Conservation (phyloP, 2,329 filamentous ascomycete species). For the Macrophomina phaseolina region DNA sequence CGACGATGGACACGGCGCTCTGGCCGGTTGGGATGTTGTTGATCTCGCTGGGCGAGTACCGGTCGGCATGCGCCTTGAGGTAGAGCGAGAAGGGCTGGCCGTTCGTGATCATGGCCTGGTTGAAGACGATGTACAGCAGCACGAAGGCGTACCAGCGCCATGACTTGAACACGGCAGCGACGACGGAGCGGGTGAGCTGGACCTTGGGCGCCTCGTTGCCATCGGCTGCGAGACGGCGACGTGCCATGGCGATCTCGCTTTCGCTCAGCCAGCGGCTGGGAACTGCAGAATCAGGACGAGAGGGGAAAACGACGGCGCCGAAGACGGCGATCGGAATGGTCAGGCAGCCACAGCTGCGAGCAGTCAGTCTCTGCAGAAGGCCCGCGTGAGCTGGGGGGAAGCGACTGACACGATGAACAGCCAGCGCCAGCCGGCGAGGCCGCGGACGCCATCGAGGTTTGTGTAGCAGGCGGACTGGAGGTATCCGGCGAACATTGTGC, state of each 20-base stretch:
- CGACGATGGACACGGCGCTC: conserved; percentile 7
- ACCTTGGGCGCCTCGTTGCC: conserved; percentile 16
- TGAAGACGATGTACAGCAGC: conserved; percentile 11
- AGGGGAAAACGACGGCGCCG: conserved; percentile 35
- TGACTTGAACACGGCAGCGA: background rate
- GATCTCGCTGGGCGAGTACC: conserved; percentile 10
- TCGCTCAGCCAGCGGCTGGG: conserved; percentile 2
- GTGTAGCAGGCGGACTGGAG: conserved; percentile 28
- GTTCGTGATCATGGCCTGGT: conserved; percentile 24
- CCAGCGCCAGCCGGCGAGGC: conserved; percentile 11
- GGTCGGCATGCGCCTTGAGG: background rate
- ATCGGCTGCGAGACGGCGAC: background rate
- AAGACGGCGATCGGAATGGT: conserved; percentile 36
- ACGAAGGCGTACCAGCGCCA: conserved; percentile 15
- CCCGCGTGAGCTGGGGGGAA: too few species aligned
- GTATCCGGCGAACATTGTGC: conserved; percentile 28
- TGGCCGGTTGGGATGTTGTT: conserved; percentile 16
- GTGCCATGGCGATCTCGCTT: background rate
- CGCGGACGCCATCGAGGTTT: conserved; percentile 34
- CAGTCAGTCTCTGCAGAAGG: background rate
- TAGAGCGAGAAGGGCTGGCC: conserved; percentile 5
- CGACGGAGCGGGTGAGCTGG: background rate
- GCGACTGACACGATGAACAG: conserved; percentile 11
- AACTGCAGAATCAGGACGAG: background rate
- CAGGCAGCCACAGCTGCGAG: conserved; percentile 29